These are phyloP conservation scores for Pichia sp. DNA, from an alignment of 1,139 yeast species.

Conservation along the genomic window DNA sequence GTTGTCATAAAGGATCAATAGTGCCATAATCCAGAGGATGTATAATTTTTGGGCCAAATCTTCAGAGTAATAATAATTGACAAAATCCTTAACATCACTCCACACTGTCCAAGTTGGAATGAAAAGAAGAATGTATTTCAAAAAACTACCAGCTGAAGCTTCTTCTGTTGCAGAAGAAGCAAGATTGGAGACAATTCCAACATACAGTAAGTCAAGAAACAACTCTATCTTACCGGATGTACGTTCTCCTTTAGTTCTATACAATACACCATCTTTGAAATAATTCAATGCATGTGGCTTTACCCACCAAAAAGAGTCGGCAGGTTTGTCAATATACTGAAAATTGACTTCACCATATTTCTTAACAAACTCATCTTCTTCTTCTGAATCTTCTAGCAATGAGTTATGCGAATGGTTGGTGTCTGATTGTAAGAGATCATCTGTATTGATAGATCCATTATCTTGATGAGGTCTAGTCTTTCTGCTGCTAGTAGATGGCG, in stretches of 20 bases:
- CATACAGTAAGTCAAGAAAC: background rate
- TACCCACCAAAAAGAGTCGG: background rate
- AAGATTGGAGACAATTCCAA: background rate
- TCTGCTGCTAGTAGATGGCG: background rate
- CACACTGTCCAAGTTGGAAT: constrained; percentile 1
- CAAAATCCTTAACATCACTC: background rate
- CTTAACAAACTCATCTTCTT: background rate
- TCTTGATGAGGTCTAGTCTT: background rate
- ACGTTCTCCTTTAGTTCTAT: background rate
- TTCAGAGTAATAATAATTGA: background rate
- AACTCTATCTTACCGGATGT: background rate
- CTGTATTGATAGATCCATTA: background rate
- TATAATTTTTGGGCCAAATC: background rate
- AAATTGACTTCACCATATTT: background rate
- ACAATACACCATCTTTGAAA: background rate
- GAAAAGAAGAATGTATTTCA: background rate
- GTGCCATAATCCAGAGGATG: background rate
- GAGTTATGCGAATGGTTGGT: background rate
- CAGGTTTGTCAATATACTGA: background rate
- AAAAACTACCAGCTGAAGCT: background rate
- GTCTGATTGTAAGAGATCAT: background rate
- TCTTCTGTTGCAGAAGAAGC: background rate
- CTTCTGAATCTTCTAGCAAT: background rate
- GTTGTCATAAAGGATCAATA: background rate
- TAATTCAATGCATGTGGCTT: constrained; percentile 1